Evolutionary conservation across 495 filamentous ascomycete genomes (phyloP).

Genomic region (Astrothelium macrocarpum): DNA sequence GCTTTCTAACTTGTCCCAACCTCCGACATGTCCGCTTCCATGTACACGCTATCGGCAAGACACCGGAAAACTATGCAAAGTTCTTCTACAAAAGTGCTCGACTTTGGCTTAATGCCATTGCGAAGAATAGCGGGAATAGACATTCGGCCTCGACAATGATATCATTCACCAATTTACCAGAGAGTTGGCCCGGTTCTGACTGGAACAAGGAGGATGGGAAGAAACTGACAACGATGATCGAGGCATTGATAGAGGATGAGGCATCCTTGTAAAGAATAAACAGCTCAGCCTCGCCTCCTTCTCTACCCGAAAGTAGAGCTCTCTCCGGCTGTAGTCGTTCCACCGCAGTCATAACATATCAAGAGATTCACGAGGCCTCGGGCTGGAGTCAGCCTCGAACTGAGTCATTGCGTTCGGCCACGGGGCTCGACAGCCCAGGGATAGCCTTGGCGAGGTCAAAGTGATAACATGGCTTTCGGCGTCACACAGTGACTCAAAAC

Average conservation of each 20-base stretch:
- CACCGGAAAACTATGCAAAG: background rate
- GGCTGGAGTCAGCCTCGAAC: too few species aligned
- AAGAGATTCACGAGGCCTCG: too few species aligned
- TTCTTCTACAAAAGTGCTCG: conserved; percentile 3
- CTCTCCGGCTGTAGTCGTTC: too few species aligned
- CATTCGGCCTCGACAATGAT: background rate
- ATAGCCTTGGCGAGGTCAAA: too few species aligned
- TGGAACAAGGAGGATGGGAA: background rate
- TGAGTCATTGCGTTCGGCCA: too few species aligned
- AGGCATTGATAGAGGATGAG: background rate
- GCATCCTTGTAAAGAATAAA: too few species aligned
- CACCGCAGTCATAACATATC: too few species aligned
- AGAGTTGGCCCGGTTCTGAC: background rate
- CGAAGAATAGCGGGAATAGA: background rate
- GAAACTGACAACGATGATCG: background rate
- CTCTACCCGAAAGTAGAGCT: too few species aligned
- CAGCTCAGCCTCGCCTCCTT: too few species aligned
- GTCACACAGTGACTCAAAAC: too few species aligned
- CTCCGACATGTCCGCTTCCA: background rate
- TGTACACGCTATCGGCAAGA: background rate
- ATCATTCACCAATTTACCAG: background rate
- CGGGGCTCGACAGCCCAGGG: too few species aligned
- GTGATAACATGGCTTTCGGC: too few species aligned
- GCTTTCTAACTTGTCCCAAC: background rate
- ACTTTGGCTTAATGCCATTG: background rate